phyloP scores from a whole-genome alignment of 192 early-diverging fungal genomes.

The Entomortierella parvispora region DNA sequence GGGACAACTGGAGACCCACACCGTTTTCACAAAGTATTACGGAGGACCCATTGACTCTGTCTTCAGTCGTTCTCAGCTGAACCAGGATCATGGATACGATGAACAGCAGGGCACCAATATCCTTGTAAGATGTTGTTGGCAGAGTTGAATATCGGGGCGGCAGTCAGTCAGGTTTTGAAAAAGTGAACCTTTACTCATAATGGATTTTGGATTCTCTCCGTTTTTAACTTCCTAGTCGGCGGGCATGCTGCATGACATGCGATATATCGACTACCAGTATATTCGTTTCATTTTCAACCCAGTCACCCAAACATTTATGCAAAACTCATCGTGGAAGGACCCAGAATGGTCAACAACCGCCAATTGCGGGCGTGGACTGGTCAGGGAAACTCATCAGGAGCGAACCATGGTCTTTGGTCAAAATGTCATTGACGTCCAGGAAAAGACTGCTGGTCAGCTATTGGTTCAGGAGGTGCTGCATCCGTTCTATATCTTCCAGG shows the following conservation, averaged over 20 bases:
- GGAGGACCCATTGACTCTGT: constrained; percentile 76
- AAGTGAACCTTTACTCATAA: no score
- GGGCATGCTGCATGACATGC: constrained; percentile 54
- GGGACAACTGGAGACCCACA: constrained; percentile 63
- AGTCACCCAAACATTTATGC: constrained; percentile 54
- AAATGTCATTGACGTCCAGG: constrained; percentile 79
- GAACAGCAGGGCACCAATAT: constrained; percentile 1
- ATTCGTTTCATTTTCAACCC: constrained; percentile 66
- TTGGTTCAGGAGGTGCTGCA: constrained; percentile 80
- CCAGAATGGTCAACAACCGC: constrained; percentile 56
- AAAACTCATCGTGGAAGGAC: constrained; percentile 64
- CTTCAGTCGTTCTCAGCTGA: constrained; percentile 63
- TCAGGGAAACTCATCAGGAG: constrained; percentile 60
- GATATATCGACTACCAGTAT: constrained; percentile 64
- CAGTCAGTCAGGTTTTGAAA: no score
- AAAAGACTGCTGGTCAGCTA: constrained; percentile 68
- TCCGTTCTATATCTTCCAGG: constrained; percentile 88
- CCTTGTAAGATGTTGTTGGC: neutral
- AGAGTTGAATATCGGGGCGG: no score
- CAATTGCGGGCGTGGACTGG: constrained; percentile 61
- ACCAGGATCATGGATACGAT: constrained; percentile 11
- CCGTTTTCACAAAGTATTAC: constrained; percentile 64
- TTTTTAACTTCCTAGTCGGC: constrained; percentile 11
- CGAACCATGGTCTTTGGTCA: constrained; percentile 75
- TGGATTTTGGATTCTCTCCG: no score